Conservation (phyloP, 352 stramenopile species). For the Phytophthora sp. region DNA sequence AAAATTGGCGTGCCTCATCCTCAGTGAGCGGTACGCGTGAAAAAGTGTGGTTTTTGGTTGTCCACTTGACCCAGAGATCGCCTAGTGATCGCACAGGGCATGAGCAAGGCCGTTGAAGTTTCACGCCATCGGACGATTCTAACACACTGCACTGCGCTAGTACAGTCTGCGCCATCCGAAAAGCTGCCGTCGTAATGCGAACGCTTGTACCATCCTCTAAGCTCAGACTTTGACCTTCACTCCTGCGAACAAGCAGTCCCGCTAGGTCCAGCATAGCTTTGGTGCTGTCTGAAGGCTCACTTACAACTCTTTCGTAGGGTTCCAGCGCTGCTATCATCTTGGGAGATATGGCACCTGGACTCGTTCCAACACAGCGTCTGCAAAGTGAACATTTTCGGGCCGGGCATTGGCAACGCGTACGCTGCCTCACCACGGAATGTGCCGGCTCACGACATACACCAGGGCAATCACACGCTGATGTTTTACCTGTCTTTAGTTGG, state of each 20-base stretch:
- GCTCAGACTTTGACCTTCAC: conserved; percentile 55
- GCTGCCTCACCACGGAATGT: conserved; percentile 76
- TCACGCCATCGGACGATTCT: conserved; percentile 55
- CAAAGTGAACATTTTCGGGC: conserved; percentile 84
- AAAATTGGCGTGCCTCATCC: conserved; percentile 69
- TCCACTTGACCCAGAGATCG: conserved; percentile 86
- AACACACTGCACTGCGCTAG: conserved; percentile 77
- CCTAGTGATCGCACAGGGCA: conserved; percentile 78
- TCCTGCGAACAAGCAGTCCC: conserved; percentile 46
- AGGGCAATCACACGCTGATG: conserved; percentile 67
- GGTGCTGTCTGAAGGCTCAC: conserved; percentile 32
- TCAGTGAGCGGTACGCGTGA: conserved; percentile 62
- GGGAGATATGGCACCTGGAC: conserved; percentile 55
- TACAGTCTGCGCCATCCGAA: conserved; percentile 70
- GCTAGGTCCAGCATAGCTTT: conserved; percentile 54
- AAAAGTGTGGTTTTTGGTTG: conserved; percentile 80
- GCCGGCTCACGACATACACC: conserved; percentile 63
- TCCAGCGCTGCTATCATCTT: conserved; percentile 71
- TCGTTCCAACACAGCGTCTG: conserved; percentile 68
- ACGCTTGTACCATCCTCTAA: conserved; percentile 28
- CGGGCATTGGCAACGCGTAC: conserved; percentile 79
- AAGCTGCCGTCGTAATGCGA: conserved; percentile 55
- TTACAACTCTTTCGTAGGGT: conserved; percentile 38
- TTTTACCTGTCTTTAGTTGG: conserved; percentile 77
- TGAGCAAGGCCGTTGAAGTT: conserved; percentile 73